A percentile compares a stretch with the other conserved stretches of the same genome.
Evolutionary conservation across 345 rosid species (phyloP).

Genomic region (Brassica carinata): DNA sequence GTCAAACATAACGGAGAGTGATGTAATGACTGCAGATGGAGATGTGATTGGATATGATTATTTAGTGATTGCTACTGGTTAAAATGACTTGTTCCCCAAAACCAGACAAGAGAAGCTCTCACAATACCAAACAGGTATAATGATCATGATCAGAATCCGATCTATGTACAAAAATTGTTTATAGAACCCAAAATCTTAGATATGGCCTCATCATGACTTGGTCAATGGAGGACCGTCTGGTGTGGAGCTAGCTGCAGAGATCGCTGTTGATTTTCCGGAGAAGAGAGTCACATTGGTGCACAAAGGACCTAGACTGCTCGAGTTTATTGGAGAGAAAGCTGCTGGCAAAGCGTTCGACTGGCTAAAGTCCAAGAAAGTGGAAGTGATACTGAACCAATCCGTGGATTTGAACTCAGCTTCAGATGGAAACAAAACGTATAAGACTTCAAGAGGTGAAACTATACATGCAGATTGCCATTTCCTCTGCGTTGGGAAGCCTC

Average conservation of each 20-base stretch:
- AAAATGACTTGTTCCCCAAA: constrained; percentile 53
- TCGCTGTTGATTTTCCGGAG: constrained; percentile 75
- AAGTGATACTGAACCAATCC: constrained; percentile 64
- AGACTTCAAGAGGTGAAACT: constrained; percentile 63
- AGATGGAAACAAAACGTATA: constrained; percentile 50
- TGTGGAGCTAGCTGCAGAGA: constrained; percentile 92
- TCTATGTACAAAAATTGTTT: no score
- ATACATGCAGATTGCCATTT: constrained; percentile 79
- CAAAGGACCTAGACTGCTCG: constrained; percentile 76
- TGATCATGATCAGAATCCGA: neutral
- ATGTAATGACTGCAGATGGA: constrained; percentile 63
- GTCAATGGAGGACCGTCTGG: constrained; percentile 80
- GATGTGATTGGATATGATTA: constrained; percentile 55
- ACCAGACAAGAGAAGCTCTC: constrained; percentile 63
- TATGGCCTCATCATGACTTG: no score
- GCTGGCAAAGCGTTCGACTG: constrained; percentile 64
- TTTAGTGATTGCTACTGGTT: constrained; percentile 88
- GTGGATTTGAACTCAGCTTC: constrained; percentile 58
- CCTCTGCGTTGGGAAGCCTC: constrained; percentile 62
- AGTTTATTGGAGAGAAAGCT: constrained; percentile 75
- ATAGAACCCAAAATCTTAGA: neutral
- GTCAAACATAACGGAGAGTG: constrained; percentile 54
- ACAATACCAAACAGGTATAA: constrained; percentile 55
- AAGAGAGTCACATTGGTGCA: constrained; percentile 82
- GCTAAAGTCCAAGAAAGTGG: constrained; percentile 68